Conservation (phyloP, 257 asterid genomes). For the Nicotiana sylvestris region DNA sequence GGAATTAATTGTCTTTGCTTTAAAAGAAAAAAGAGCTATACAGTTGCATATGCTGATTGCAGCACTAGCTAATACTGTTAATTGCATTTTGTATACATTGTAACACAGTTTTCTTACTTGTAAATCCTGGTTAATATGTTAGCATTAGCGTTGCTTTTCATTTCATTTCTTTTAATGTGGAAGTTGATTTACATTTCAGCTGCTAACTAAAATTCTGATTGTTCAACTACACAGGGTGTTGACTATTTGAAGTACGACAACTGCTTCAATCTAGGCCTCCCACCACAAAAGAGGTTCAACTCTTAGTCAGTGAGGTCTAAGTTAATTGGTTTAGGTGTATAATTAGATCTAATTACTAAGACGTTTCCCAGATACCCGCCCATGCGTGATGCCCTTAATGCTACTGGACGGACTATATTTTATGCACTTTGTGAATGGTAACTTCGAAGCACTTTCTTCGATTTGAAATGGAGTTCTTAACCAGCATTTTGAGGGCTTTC, state of each 20-base stretch:
- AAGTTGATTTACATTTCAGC: background rate
- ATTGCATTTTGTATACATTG: background rate
- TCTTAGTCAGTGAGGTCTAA: background rate
- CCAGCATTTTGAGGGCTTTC: background rate
- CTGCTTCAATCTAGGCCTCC: slow-evolving; percentile 88
- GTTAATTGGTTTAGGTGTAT: background rate
- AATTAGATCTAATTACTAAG: background rate
- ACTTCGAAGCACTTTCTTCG: slow-evolving; percentile 11
- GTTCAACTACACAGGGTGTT: slow-evolving; percentile 48
- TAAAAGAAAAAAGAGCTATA: background rate
- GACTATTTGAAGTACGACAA: slow-evolving; percentile 98
- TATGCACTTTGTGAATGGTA: slow-evolving; percentile 96
- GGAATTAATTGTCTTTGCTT: background rate
- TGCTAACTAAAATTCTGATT: slow-evolving; percentile 18
- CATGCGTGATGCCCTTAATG: slow-evolving; percentile 96
- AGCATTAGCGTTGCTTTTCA: background rate
- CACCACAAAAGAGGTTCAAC: slow-evolving; percentile 68
- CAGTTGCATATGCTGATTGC: background rate
- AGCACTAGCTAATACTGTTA: background rate
- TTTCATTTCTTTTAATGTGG: background rate
- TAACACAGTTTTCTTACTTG: background rate
- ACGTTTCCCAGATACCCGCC: slow-evolving; percentile 74
- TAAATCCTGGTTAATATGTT: slow-evolving; percentile 4
- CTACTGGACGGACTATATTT: slow-evolving; percentile 76
- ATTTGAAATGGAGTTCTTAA: background rate